phyloP scores from a whole-genome alignment of 192 early-diverging fungal genomes.

The Podila epicladia region DNA sequence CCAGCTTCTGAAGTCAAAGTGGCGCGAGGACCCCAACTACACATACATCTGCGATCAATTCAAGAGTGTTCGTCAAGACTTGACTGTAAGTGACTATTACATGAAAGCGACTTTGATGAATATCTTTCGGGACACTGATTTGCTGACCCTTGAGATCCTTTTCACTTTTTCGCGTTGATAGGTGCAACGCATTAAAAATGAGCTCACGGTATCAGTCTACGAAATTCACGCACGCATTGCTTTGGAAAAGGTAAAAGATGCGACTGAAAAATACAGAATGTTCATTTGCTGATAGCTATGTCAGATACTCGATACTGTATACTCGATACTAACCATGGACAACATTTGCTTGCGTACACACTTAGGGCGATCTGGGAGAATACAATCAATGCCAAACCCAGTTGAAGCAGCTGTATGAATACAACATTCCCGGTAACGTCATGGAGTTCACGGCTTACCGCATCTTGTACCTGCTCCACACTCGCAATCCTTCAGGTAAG shows the following conservation, averaged over 20 bases:
- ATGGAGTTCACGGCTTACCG: conserved; percentile 96
- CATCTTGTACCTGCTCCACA: conserved; percentile 90
- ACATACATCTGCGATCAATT: conserved; percentile 98
- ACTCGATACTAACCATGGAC: too few species aligned
- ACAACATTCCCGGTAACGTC: conserved; percentile 74
- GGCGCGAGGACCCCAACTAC: conserved; percentile 89
- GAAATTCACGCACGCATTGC: conserved; percentile 96
- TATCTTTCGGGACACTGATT: not conserved
- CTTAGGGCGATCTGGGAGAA: conserved; percentile 91
- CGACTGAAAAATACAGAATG: not conserved
- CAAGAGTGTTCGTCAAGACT: conserved; percentile 95
- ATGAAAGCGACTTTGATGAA: not conserved
- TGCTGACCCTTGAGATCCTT: not conserved
- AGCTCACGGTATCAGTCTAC: conserved; percentile 95
- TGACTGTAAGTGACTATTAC: conserved; percentile 72
- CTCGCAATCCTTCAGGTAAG: conserved; percentile 84
- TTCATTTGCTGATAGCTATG: too few species aligned
- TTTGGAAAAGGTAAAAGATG: conserved; percentile 78
- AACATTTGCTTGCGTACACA: not conserved
- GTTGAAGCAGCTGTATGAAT: conserved; percentile 86
- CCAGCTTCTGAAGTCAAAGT: conserved; percentile 79
- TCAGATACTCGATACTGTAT: too few species aligned
- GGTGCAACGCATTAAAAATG: conserved; percentile 92
- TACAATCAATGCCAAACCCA: conserved; percentile 98
- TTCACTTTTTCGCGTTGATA: conserved; percentile 17